These are phyloP conservation scores for Pseudocercospora vitis DNA, from an alignment of 2,329 filamentous ascomycete species.

Conservation along the genomic window DNA sequence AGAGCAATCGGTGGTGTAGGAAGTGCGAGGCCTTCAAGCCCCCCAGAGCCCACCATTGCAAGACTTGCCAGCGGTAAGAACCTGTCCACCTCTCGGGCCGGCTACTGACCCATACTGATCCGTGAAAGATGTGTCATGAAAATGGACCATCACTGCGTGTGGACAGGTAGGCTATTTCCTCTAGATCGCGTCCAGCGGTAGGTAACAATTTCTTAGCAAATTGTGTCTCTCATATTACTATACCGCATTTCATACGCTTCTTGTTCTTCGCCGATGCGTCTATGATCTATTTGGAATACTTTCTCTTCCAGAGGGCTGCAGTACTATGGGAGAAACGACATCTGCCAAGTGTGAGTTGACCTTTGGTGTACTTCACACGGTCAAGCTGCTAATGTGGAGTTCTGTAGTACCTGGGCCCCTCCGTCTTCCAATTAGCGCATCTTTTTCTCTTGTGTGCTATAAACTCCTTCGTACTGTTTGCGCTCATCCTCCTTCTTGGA, in stretches of 20 bases:
- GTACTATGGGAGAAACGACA: conserved; percentile 65
- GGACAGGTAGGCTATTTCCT: conserved; percentile 56
- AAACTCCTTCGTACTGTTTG: conserved; percentile 61
- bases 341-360: conserved; percentile 60
- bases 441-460: conserved; percentile 62
- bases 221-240: conserved; percentile 78
- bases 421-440: conserved; percentile 57
- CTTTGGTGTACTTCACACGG: background rate
- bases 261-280: conserved; percentile 66
- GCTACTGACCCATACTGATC: background rate
- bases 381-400: background rate
- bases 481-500: conserved; percentile 64
- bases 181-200: conserved; percentile 24
- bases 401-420: conserved; percentile 67
- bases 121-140: conserved; percentile 34
- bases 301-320: conserved; percentile 60
- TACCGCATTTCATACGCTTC: conserved; percentile 81
- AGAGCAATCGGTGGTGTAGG: conserved; percentile 64
- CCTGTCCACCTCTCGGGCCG: background rate
- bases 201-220: conserved; percentile 51
- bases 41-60: conserved; percentile 77
- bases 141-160: conserved; percentile 67
- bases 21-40: conserved; percentile 76
- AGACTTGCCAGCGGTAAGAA: conserved; percentile 63
- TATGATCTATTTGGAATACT: conserved; percentile 60